phyloP scores from a whole-genome alignment of 1,284 basidiomycete species.

The Phylloporus gajari region DNA sequence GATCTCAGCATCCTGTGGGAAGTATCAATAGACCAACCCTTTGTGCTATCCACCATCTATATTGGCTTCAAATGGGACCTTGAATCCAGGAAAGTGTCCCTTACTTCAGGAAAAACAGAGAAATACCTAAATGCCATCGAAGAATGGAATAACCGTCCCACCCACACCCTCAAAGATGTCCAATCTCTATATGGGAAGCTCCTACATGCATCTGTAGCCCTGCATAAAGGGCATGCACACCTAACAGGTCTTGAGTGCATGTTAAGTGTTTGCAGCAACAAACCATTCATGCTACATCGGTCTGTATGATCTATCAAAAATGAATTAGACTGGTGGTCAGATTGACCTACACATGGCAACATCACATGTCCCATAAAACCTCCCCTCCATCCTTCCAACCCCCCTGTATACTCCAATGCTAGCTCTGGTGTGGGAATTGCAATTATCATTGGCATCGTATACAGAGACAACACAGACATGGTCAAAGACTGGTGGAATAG shows the following conservation, averaged over 20 bases:
- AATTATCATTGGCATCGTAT: conserved; percentile 24
- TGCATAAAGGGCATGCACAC: background rate
- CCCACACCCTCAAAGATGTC: conserved; percentile 10
- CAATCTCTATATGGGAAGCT: conserved; percentile 24
- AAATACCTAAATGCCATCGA: background rate
- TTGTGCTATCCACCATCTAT: background rate
- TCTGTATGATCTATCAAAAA: too few relatives aligned
- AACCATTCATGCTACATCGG: too few relatives aligned
- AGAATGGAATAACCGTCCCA: rapidly evolving
- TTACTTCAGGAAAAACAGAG: background rate
- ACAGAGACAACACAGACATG: conserved; percentile 54
- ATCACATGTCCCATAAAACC: too few relatives aligned
- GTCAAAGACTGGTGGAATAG: too few relatives aligned
- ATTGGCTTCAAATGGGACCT: conserved; percentile 1
- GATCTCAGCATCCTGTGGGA: background rate
- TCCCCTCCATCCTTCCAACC: too few relatives aligned
- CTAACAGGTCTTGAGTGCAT: background rate
- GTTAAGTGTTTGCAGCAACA: background rate
- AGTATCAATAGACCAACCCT: background rate
- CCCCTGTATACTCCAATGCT: too few relatives aligned
- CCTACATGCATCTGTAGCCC: background rate
- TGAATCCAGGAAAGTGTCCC: background rate
- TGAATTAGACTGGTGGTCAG: too few relatives aligned
- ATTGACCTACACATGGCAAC: too few relatives aligned
- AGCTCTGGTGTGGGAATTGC: too few relatives aligned